Evolutionary conservation across 2,329 filamentous ascomycete genomes (phyloP).

Genomic region (Trichoderma breve): DNA sequence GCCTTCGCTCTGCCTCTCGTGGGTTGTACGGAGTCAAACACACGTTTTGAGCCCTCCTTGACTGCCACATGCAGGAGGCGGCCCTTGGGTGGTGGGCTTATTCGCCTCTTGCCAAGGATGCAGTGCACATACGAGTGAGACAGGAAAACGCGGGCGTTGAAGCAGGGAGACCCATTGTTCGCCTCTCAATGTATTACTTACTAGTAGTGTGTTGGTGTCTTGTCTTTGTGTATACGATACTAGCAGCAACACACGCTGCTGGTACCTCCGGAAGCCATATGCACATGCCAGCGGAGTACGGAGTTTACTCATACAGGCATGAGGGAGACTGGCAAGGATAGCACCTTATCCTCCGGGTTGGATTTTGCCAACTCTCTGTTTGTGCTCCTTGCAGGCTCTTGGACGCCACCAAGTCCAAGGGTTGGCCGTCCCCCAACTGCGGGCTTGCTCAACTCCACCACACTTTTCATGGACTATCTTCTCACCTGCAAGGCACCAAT

Average conservation of each 20-base stretch:
- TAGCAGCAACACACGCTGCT: background rate
- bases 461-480: background rate
- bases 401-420: background rate
- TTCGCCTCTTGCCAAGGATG: background rate
- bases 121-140: background rate
- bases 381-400: background rate
- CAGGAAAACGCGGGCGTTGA: background rate
- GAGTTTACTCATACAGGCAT: background rate
- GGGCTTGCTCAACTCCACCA: slow-evolving; percentile 14
- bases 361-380: background rate
- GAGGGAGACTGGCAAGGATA: background rate
- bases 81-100: background rate
- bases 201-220: background rate
- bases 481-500: background rate
- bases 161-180: slow-evolving; percentile 8
- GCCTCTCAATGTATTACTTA: background rate
- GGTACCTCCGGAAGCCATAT: background rate
- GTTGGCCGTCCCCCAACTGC: background rate
- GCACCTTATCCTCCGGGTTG: background rate
- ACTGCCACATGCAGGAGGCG: slow-evolving; percentile 2
- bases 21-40: background rate
- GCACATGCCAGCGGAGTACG: background rate
- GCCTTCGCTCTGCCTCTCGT: background rate
- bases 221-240: background rate
- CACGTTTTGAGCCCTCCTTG: background rate